Evolutionary conservation across 2,329 filamentous ascomycete species (phyloP).

Genomic region (Hypomyces perniciosus): DNA sequence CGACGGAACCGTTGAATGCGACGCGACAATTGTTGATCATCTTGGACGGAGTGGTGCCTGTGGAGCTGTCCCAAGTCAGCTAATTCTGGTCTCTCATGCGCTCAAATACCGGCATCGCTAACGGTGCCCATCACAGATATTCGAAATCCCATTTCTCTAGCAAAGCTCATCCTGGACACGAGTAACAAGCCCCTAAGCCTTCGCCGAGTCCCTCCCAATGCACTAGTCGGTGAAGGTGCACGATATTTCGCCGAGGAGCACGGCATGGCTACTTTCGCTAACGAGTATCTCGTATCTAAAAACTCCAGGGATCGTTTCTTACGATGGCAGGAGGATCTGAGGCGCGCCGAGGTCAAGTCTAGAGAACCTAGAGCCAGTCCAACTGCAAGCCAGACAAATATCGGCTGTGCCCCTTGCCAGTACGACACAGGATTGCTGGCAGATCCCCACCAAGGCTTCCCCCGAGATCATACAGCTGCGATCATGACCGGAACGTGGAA

Average conservation of each 20-base stretch:
- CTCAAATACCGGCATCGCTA: neutral
- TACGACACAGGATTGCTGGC: conserved; percentile 27
- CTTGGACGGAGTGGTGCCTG: conserved; percentile 86
- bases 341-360: conserved; percentile 48
- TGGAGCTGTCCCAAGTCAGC: conserved; percentile 81
- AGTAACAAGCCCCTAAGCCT: conserved; percentile 74
- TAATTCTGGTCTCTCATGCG: neutral
- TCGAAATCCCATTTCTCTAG: conserved; percentile 85
- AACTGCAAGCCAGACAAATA: conserved; percentile 13
- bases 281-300: conserved; percentile 73
- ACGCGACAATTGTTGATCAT: conserved; percentile 90
- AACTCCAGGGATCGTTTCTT: conserved; percentile 72
- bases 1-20: conserved; percentile 86
- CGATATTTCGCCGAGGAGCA: conserved; percentile 78
- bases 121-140: conserved; percentile 53
- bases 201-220: conserved; percentile 83
- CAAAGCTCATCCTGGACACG: conserved; percentile 73
- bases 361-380: conserved; percentile 21
- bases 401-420: conserved; percentile 24
- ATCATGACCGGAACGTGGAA: conserved; percentile 55
- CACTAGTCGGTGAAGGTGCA: conserved; percentile 81
- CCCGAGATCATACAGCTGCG: conserved; percentile 47
- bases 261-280: conserved; percentile 65
- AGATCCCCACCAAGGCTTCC: conserved; percentile 21
- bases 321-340: conserved; percentile 72